Percentiles rank a stretch among this genome's conserved stretches.
phyloP scores from a whole-genome alignment of 176 grass and related monocot species.

The Aegilops longissima region DNA sequence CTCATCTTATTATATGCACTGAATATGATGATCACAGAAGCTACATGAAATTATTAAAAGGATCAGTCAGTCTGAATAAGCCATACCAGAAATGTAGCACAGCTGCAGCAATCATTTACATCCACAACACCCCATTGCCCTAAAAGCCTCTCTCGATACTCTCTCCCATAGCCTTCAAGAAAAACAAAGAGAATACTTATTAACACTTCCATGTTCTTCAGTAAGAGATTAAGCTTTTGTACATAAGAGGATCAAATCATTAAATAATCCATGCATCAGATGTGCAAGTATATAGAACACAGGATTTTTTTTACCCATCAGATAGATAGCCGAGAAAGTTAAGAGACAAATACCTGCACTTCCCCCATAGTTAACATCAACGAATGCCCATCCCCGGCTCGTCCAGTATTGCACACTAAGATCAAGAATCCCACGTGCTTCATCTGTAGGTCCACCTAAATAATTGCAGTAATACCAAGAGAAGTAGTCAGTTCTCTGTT shows the following conservation, averaged over 20 bases:
- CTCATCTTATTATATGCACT: neutral
- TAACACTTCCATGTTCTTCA: conserved; percentile 8
- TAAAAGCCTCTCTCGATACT: conserved; percentile 76
- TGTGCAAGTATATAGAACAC: neutral
- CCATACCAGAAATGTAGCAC: conserved; percentile 76
- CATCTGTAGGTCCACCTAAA: conserved; percentile 79
- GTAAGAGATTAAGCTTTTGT: conserved; percentile 6
- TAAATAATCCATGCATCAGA: conserved; percentile 3
- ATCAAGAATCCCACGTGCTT: conserved; percentile 65
- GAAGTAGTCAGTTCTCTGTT: neutral
- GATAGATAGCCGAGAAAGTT: conserved; percentile 18
- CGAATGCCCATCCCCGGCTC: conserved; percentile 83
- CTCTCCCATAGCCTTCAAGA: conserved; percentile 77
- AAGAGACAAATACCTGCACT: conserved; percentile 59
- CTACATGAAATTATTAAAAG: neutral
- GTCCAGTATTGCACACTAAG: conserved; percentile 90
- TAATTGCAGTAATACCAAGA: conserved; percentile 10
- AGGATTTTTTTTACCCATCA: neutral
- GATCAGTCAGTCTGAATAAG: neutral
- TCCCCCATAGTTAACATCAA: conserved; percentile 97
- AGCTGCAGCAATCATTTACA: conserved; percentile 83
- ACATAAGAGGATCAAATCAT: conserved; percentile 20
- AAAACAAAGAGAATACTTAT: conserved; percentile 3
- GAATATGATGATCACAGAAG: conserved; percentile 1
- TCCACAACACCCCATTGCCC: conserved; percentile 84